These are phyloP conservation scores for Lepidium didymum DNA, from an alignment of 345 rosid species.

Conservation along the genomic window DNA sequence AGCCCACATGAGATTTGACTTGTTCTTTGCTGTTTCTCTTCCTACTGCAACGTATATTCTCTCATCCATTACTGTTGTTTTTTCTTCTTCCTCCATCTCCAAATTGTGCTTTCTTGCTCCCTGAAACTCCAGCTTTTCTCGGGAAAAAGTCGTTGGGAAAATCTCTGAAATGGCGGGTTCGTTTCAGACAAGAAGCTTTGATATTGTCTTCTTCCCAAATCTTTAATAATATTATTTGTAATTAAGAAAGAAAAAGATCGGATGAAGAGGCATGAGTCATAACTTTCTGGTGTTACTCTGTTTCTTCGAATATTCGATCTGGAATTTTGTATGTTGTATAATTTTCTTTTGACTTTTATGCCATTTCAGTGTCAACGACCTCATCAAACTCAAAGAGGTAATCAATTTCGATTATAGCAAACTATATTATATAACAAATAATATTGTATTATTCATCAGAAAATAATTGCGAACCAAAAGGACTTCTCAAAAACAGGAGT, in stretches of 20 bases:
- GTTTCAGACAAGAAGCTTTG: conserved; percentile 19
- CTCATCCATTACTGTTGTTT: conserved; percentile 39
- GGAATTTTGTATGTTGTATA: conserved; percentile 8
- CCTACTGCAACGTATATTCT: conserved; percentile 58
- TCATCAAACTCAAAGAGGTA: conserved; percentile 18
- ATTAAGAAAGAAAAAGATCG: conserved; percentile 4
- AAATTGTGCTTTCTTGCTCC: conserved; percentile 7
- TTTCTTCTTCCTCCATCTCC: conserved; percentile 26
- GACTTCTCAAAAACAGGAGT: too few species aligned
- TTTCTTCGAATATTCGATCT: conserved; percentile 27
- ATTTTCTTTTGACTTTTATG: neutral
- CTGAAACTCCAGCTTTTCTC: neutral
- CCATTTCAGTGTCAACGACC: conserved; percentile 24
- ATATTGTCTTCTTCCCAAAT: neutral
- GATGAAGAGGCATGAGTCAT: conserved; percentile 20
- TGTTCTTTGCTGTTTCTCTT: conserved; percentile 38
- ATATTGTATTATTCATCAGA: too few species aligned
- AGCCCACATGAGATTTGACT: conserved; percentile 45
- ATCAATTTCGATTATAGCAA: neutral
- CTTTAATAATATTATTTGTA: neutral
- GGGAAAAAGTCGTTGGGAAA: neutral
- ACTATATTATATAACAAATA: neutral
- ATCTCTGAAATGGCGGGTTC: conserved; percentile 11
- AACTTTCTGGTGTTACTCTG: conserved; percentile 22
- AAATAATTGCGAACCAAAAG: too few species aligned